Conservation (phyloP, 2,329 filamentous ascomycete genomes). For the Clonostachys rosea region DNA sequence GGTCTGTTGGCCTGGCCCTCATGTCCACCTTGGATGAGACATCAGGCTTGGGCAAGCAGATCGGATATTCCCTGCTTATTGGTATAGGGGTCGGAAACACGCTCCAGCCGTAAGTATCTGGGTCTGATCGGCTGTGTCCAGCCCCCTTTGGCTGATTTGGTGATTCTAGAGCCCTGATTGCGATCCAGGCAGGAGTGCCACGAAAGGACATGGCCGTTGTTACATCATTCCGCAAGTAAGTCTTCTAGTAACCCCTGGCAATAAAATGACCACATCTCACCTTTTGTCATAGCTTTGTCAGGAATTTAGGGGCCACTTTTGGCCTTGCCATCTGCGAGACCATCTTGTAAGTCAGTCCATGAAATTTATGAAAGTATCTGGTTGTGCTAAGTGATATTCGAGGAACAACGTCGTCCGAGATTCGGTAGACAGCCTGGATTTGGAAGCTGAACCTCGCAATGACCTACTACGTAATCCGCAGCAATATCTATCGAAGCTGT, state of each 20-base stretch:
- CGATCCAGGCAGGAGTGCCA: slow-evolving; percentile 53
- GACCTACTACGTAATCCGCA: slow-evolving; percentile 24
- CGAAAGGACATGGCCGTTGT: slow-evolving; percentile 35
- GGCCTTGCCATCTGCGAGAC: slow-evolving; percentile 32
- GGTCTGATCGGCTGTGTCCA: background rate
- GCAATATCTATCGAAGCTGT: slow-evolving; percentile 18
- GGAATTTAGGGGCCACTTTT: slow-evolving; percentile 30
- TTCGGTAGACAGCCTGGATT: slow-evolving; percentile 16
- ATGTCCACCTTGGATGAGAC: slow-evolving; percentile 44
- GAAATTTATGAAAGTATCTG: too few species aligned
- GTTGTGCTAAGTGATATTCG: background rate
- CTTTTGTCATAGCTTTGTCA: slow-evolving; percentile 22
- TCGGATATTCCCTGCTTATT: slow-evolving; percentile 48
- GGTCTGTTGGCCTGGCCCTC: slow-evolving; percentile 45
- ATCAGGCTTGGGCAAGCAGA: slow-evolving; percentile 44
- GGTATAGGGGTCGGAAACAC: slow-evolving; percentile 47
- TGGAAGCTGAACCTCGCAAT: slow-evolving; percentile 12
- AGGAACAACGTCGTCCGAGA: slow-evolving; percentile 30
- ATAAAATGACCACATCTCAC: background rate
- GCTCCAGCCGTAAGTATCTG: slow-evolving; percentile 34
- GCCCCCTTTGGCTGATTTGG: slow-evolving; percentile 1
- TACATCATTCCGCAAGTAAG: slow-evolving; percentile 36
- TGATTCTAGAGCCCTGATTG: slow-evolving; percentile 32
- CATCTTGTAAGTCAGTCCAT: slow-evolving; percentile 19
- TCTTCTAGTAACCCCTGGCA: background rate